These are phyloP conservation scores for Litchi chinensis DNA, from an alignment of 345 rosid species.

Conservation along the genomic window DNA sequence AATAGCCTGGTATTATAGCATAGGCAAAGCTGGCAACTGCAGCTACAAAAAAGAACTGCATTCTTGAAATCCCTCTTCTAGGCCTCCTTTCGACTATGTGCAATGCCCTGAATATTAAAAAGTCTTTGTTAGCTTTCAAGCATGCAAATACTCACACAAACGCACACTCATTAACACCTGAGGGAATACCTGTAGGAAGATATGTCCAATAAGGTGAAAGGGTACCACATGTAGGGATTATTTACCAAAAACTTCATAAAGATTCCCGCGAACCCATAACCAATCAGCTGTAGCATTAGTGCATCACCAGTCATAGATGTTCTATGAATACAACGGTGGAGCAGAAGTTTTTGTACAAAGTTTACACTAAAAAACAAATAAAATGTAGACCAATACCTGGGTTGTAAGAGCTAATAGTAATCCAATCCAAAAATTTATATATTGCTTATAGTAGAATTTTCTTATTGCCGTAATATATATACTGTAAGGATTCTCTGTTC, in stretches of 20 bases:
- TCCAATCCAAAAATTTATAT: constrained; percentile 17
- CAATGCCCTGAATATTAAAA: constrained; percentile 26
- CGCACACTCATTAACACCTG: neutral
- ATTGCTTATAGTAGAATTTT: constrained; percentile 29
- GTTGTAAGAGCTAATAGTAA: constrained; percentile 33
- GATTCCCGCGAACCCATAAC: constrained; percentile 38
- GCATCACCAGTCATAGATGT: neutral
- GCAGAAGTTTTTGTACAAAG: too few species aligned
- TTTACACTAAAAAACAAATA: too few species aligned
- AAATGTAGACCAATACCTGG: constrained; percentile 17
- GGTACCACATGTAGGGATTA: constrained; percentile 44
- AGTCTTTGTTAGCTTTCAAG: neutral
- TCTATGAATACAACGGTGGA: neutral
- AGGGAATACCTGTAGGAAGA: constrained; percentile 28
- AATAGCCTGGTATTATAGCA: constrained; percentile 28
- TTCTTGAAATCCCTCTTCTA: constrained; percentile 19
- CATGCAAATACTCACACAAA: neutral
- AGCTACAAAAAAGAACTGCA: constrained; percentile 33
- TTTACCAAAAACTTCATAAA: constrained; percentile 29
- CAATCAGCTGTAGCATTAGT: constrained; percentile 30
- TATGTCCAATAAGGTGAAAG: constrained; percentile 31
- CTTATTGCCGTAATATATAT: constrained; percentile 1
- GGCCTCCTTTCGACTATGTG: constrained; percentile 30
- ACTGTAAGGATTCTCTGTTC: constrained; percentile 20
- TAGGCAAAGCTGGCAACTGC: constrained; percentile 33